phyloP scores from a whole-genome alignment of 352 stramenopile genomes.

The Phytophthora citrophthora region DNA sequence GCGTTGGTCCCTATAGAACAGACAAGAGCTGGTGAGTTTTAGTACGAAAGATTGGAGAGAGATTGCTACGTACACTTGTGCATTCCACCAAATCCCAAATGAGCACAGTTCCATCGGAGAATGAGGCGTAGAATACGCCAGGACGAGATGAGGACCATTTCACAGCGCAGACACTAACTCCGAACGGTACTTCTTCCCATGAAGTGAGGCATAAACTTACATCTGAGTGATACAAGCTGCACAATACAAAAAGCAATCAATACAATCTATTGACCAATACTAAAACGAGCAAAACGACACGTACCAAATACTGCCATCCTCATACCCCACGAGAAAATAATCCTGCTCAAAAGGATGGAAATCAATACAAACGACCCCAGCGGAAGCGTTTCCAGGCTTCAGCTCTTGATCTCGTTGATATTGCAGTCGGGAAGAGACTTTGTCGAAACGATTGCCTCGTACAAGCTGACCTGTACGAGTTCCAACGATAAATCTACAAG shows the following conservation, averaged over 20 bases:
- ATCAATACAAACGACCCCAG: constrained; percentile 51
- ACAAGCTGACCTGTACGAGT: constrained; percentile 47
- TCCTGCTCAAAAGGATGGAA: constrained; percentile 53
- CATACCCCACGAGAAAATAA: constrained; percentile 76
- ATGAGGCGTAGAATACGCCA: constrained; percentile 64
- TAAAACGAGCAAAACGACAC: background rate
- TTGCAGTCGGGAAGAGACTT: constrained; percentile 18
- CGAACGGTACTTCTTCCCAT: constrained; percentile 62
- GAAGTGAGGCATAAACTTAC: constrained; percentile 43
- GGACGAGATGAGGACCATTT: constrained; percentile 62
- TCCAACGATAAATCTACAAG: constrained; percentile 54
- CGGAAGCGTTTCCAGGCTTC: constrained; percentile 2
- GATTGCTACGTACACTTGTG: constrained; percentile 38
- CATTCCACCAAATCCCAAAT: constrained; percentile 63
- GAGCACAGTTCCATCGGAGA: constrained; percentile 49
- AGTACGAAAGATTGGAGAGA: background rate
- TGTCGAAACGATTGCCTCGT: constrained; percentile 53
- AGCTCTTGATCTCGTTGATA: constrained; percentile 25
- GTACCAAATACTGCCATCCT: constrained; percentile 61
- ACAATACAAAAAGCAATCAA: background rate
- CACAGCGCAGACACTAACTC: constrained; percentile 45
- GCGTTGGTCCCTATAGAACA: constrained; percentile 29
- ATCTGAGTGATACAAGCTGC: constrained; percentile 55
- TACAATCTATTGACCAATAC: too few relatives aligned
- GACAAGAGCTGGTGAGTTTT: background rate